phyloP scores from a whole-genome alignment of 495 filamentous ascomycete species.

The Xylaria sp. region DNA sequence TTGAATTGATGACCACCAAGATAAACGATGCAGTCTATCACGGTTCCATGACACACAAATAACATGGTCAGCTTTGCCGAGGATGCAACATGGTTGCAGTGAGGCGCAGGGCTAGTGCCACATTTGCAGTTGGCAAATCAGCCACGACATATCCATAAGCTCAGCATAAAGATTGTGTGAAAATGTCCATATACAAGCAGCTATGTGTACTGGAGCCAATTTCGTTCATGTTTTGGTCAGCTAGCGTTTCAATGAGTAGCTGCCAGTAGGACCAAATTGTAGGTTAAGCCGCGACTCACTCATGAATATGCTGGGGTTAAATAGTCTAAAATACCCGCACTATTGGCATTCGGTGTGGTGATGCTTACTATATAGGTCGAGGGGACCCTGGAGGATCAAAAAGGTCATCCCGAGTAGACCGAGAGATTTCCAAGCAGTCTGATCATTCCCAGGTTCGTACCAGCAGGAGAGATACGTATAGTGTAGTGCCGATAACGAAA shows the following conservation, averaged over 20 bases:
- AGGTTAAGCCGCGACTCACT: not conserved
- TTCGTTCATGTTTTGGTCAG: not conserved
- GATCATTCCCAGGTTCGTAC: conserved; percentile 69
- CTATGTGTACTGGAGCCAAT: not conserved
- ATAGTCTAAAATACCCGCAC: conserved; percentile 47
- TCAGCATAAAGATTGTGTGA: not conserved
- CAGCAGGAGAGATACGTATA: conserved; percentile 57
- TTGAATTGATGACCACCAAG: not conserved
- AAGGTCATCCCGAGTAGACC: conserved; percentile 63
- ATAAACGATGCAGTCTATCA: not conserved
- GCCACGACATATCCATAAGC: not conserved
- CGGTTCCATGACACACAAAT: not conserved
- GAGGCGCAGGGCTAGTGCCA: conserved; percentile 2
- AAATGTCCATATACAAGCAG: not conserved
- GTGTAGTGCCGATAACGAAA: conserved; percentile 46
- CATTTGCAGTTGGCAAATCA: not conserved
- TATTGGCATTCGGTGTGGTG: conserved; percentile 76
- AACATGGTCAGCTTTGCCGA: conserved; percentile 1
- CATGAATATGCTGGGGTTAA: not conserved
- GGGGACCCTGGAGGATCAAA: conserved; percentile 80
- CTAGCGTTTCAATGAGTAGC: not conserved
- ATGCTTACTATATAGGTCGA: conserved; percentile 78
- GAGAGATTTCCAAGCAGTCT: conserved; percentile 52
- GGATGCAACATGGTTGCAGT: conserved; percentile 1
- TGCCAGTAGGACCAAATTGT: not conserved